Evolutionary conservation across 1,284 basidiomycete species (phyloP).

Genomic region (Sparassis latifolia): DNA sequence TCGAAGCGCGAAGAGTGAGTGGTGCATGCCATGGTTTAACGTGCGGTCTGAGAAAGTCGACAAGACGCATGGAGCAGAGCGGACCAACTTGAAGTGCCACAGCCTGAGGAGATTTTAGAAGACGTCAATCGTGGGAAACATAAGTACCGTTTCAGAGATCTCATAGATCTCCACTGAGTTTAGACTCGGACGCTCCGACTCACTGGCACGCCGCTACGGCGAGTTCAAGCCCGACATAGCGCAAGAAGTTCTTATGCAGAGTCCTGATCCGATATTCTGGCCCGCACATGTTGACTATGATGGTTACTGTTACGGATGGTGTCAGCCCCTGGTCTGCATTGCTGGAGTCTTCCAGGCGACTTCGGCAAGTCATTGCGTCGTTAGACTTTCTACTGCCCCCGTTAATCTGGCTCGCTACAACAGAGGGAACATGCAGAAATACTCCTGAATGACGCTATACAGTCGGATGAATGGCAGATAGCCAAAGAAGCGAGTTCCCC

Average conservation of each 20-base stretch:
- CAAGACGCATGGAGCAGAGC: too few relatives aligned
- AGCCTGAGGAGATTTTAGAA: too few relatives aligned
- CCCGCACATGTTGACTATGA: neutral
- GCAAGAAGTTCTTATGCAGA: neutral
- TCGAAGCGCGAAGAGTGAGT: too few relatives aligned
- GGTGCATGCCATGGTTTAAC: too few relatives aligned
- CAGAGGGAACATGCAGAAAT: conserved; percentile 3
- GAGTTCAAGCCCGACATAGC: too few relatives aligned
- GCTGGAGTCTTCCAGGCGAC: conserved; percentile 14
- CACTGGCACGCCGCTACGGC: too few relatives aligned
- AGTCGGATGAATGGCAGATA: neutral
- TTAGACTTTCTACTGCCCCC: neutral
- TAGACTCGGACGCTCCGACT: too few relatives aligned
- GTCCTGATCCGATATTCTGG: neutral
- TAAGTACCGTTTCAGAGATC: too few relatives aligned
- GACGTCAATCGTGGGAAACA: too few relatives aligned
- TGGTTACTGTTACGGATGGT: conserved; percentile 22
- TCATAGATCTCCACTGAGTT: too few relatives aligned
- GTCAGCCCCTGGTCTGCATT: conserved; percentile 14
- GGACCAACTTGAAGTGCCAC: too few relatives aligned
- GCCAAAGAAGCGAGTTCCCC: neutral
- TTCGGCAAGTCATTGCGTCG: conserved; percentile 5
- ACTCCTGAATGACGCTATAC: neutral
- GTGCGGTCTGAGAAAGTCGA: too few relatives aligned
- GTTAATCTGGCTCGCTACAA: neutral